These are phyloP conservation scores for Solanum hybrid DNA, from an alignment of 305 asterid genomes.

Conservation along the genomic window DNA sequence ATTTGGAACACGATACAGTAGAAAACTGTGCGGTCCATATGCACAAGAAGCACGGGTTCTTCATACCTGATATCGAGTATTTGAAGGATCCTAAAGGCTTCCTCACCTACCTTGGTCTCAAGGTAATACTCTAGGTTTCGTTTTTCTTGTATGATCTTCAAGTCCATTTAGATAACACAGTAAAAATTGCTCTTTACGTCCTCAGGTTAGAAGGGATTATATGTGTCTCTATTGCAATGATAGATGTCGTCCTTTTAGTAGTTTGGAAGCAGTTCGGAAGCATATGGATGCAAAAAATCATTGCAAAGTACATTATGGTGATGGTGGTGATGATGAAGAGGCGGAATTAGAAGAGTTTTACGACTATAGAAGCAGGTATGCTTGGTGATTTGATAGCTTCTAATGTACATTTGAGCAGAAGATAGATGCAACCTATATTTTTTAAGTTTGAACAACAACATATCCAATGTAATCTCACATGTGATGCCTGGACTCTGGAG, in stretches of 20 bases:
- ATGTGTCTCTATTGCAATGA: slow-evolving; percentile 71
- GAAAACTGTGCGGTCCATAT: slow-evolving; percentile 78
- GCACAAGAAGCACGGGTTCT: slow-evolving; percentile 87
- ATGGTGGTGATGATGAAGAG: slow-evolving; percentile 84
- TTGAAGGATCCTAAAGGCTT: slow-evolving; percentile 84
- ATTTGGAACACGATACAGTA: slow-evolving; percentile 41
- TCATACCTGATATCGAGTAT: slow-evolving; percentile 82
- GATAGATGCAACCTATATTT: not conserved
- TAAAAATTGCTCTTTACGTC: not conserved
- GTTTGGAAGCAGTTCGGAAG: slow-evolving; percentile 73
- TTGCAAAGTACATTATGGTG: slow-evolving; percentile 85
- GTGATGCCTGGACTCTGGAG: not conserved
- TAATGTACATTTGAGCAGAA: not conserved
- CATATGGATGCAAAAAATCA: slow-evolving; percentile 90
- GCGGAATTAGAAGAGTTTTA: slow-evolving; percentile 85
- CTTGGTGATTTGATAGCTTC: not conserved
- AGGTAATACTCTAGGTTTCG: slow-evolving; percentile 28
- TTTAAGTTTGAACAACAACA: not conserved
- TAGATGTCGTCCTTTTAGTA: slow-evolving; percentile 52
- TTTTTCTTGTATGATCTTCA: not conserved
- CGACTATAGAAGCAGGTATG: slow-evolving; percentile 82
- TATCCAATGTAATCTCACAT: not conserved
- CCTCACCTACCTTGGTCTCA: slow-evolving; percentile 65
- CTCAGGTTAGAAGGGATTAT: slow-evolving; percentile 67
- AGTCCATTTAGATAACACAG: not conserved